These are phyloP conservation scores for Cicer arietinum DNA, from an alignment of 306 rosid species.

Conservation along the genomic window DNA sequence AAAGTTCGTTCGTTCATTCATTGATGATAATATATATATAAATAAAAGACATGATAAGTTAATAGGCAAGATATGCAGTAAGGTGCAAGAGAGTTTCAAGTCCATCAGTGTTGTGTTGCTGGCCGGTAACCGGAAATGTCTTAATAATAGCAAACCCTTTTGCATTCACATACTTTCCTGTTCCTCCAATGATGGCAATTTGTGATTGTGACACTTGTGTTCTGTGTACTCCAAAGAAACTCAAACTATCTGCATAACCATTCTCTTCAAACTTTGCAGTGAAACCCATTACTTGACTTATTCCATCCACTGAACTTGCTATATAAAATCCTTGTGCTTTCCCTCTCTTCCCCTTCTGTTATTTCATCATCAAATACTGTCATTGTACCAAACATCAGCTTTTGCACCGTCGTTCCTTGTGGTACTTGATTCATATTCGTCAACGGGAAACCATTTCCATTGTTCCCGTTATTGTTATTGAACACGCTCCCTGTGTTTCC, in stretches of 20 bases:
- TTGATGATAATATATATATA: neutral
- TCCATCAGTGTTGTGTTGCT: slow-evolving; percentile 70
- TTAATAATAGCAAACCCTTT: slow-evolving; percentile 67
- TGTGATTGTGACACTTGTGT: slow-evolving; percentile 73
- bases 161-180: slow-evolving; percentile 75
- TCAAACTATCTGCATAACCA: slow-evolving; percentile 65
- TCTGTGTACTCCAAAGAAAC: slow-evolving; percentile 76
- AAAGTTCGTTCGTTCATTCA: neutral
- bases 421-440: slow-evolving; percentile 59
- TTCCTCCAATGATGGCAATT: slow-evolving; percentile 84
- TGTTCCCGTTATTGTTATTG: slow-evolving; percentile 53
- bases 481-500: slow-evolving; percentile 58
- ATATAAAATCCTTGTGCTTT: slow-evolving; percentile 83
- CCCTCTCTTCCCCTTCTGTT: slow-evolving; percentile 79
- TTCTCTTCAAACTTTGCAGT: slow-evolving; percentile 74
- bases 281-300: slow-evolving; percentile 75
- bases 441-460: slow-evolving; percentile 56
- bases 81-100: slow-evolving; percentile 63
- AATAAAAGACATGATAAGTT: neutral
- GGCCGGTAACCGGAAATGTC: slow-evolving; percentile 54
- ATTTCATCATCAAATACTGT: slow-evolving; percentile 78
- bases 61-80: slow-evolving; percentile 57
- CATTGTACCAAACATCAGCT: slow-evolving; percentile 80
- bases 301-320: slow-evolving; percentile 76
- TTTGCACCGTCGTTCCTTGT: slow-evolving; percentile 59